Evolutionary conservation across 2,329 filamentous ascomycete species (phyloP).

Genomic region (Aureobasidium sp.): DNA sequence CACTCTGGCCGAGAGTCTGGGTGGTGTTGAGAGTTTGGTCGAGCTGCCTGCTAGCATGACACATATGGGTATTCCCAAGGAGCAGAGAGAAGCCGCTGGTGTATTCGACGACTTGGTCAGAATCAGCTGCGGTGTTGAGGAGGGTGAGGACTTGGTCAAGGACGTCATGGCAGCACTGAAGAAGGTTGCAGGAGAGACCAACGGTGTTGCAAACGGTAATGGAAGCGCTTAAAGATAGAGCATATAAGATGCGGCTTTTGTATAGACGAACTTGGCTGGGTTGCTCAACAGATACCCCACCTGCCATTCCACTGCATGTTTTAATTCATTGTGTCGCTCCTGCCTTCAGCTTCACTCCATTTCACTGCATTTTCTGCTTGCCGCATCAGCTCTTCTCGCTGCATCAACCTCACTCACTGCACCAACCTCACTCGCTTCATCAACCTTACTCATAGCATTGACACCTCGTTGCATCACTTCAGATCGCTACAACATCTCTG

Average conservation of each 20-base stretch:
- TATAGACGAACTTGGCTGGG: neutral
- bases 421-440: too few species aligned
- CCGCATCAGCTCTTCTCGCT: too few species aligned
- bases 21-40: slow-evolving; percentile 84
- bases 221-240: neutral
- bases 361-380: too few species aligned
- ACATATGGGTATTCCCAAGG: slow-evolving; percentile 86
- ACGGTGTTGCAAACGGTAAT: slow-evolving; percentile 25
- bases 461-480: neutral
- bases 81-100: slow-evolving; percentile 83
- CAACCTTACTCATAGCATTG: too few species aligned
- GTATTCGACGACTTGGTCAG: slow-evolving; percentile 93
- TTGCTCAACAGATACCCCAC: neutral
- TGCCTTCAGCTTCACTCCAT: neutral
- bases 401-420: too few species aligned
- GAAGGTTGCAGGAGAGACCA: slow-evolving; percentile 55
- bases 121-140: slow-evolving; percentile 90
- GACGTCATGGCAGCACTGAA: slow-evolving; percentile 82
- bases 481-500: neutral
- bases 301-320: neutral
- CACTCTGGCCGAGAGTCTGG: slow-evolving; percentile 85
- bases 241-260: neutral
- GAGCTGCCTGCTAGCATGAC: slow-evolving; percentile 96
- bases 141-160: slow-evolving; percentile 71
- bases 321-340: neutral